Evolutionary conservation across 805 yeast genomes (phyloP), one percentile per base, ranked within the genome.

Genomic region (Candida ponderosae): DNA sequence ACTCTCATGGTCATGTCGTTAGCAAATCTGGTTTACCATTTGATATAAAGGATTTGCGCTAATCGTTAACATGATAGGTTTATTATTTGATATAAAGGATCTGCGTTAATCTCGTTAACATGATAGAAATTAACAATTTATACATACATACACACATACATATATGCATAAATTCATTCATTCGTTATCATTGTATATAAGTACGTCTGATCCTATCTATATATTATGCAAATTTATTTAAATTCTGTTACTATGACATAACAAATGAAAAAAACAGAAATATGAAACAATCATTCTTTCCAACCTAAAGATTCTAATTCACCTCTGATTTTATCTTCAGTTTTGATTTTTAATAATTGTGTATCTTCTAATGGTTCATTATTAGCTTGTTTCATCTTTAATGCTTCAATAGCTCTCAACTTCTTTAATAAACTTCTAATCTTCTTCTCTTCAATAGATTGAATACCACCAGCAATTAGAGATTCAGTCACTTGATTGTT

Each of bases 351-450:
- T 56, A 85, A 70, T 31, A 86, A 66, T 66, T 93, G 99, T 24
- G 97, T 93, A 51, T 81, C 95, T 63, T 93, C 98, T 48, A 93
- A 72, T 43, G 78, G 70, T 45, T 88, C 96, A 35, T 90, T 95
- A 39, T 66, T 68, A 8, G 81, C 83, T 63, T 85, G 88, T 58
- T 90, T 85, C 68, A 75, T 74, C 62, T 89, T 89, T 53, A 93
- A 72, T 37, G 78, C 79, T 60, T 89, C 95, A 50, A 93, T 93
- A n/a, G 98, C 97, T 54, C 97, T 75, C 45, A 90, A 72, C 63
- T 93, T 93, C 67, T 93, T 93, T 61, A 89, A 72, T 57, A 93
- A 70, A 24, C 93, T 79, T 58, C 98, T 76, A 45, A 87, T 80
- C 63, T 89, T 88, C 71, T 89, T 93, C 51, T 90, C 97, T 61